Percentiles rank a stretch among this genome's conserved stretches.
These are phyloP conservation scores for Hymenoscyphus fructigenus DNA, from an alignment of 2,329 filamentous ascomycete species.

Conservation along the genomic window DNA sequence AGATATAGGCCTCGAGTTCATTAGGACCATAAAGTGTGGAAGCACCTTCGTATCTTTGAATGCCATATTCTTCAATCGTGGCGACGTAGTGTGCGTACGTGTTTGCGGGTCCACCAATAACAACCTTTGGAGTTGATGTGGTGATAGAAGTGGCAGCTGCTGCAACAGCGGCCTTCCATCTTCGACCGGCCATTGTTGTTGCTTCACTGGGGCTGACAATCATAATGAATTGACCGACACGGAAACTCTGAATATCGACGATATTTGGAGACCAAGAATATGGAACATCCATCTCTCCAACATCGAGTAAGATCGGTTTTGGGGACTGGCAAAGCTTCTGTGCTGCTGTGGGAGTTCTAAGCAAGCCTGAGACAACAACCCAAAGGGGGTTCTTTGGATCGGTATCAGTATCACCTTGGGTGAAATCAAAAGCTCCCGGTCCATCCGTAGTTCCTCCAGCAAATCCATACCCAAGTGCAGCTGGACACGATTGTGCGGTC, in stretches of 20 bases:
- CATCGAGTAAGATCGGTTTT: slow-evolving; percentile 85
- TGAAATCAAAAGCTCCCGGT: slow-evolving; percentile 88
- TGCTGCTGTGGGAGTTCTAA: slow-evolving; percentile 65
- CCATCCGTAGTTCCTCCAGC: slow-evolving; percentile 90
- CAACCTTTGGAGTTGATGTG: slow-evolving; percentile 62
- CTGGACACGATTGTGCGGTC: slow-evolving; percentile 72
- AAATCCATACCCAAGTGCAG: slow-evolving; percentile 86
- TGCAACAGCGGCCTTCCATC: slow-evolving; percentile 68
- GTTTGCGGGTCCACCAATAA: slow-evolving; percentile 86
- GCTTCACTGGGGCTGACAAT: slow-evolving; percentile 83
- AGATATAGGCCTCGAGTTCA: slow-evolving; percentile 83
- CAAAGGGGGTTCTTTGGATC: slow-evolving; percentile 67
- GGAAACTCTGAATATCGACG: slow-evolving; percentile 81
- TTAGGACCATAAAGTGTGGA: slow-evolving; percentile 84
- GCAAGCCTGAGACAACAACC: slow-evolving; percentile 67
- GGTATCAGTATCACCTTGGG: slow-evolving; percentile 72
- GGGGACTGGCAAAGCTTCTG: slow-evolving; percentile 55
- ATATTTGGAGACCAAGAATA: slow-evolving; percentile 91
- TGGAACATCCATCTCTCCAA: slow-evolving; percentile 71
- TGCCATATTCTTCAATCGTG: slow-evolving; percentile 74
- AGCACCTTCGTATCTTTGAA: slow-evolving; percentile 94
- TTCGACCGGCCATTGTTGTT: slow-evolving; percentile 85
- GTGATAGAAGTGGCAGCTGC: slow-evolving; percentile 41
- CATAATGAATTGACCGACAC: slow-evolving; percentile 81
- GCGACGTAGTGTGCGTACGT: slow-evolving; percentile 79